These are phyloP conservation scores for Talaromyces borbonicus DNA, from an alignment of 495 filamentous ascomycete species.

Conservation along the genomic window DNA sequence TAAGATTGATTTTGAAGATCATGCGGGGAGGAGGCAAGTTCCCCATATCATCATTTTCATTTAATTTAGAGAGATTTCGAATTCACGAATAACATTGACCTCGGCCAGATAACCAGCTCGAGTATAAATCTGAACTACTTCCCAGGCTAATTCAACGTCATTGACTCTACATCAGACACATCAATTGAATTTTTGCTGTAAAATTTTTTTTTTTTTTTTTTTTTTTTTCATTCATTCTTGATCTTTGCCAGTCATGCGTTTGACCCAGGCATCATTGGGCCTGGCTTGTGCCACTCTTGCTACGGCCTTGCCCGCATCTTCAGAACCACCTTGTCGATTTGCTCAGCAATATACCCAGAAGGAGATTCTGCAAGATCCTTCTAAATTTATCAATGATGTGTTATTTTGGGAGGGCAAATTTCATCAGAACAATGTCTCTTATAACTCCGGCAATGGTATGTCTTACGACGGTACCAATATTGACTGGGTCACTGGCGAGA, in stretches of 20 bases:
- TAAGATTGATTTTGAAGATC: not conserved
- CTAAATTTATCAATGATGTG: constrained; percentile 18
- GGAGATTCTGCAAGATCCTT: constrained; percentile 15
- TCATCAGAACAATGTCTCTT: constrained; percentile 24
- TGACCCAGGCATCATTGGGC: not conserved
- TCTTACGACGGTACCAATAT: constrained; percentile 27
- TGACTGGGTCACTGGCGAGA: constrained; percentile 21
- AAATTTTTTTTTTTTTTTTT: not conserved
- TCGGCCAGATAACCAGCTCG: not conserved
- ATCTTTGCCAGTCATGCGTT: not conserved
- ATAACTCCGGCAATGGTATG: constrained; percentile 25
- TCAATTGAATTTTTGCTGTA: not conserved
- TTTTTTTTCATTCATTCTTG: not conserved
- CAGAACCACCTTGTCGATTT: constrained; percentile 21
- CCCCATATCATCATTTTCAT: not conserved
- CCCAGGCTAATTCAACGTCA: not conserved
- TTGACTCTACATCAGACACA: not conserved
- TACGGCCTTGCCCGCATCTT: not conserved
- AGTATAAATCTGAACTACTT: not conserved
- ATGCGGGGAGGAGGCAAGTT: not conserved
- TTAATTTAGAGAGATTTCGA: not conserved
- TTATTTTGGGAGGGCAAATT: constrained; percentile 28
- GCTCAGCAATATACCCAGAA: constrained; percentile 15
- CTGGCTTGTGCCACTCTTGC: constrained; percentile 1
- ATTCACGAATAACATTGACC: not conserved